Conservation (phyloP, 805 yeast species). For the Myxozyma monticola region DNA sequence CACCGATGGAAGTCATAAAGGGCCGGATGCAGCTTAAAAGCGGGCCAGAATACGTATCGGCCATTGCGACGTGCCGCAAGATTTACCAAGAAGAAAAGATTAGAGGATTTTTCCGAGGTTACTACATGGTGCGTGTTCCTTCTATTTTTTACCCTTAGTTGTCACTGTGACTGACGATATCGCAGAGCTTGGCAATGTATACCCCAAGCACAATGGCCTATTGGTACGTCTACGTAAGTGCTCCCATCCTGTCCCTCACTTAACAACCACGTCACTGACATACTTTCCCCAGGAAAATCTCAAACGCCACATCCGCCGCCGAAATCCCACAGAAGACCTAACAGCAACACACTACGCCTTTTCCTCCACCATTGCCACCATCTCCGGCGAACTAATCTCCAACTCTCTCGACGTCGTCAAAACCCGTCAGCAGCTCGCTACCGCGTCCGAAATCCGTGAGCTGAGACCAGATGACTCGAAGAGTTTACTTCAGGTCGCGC, state of each 20-base stretch:
- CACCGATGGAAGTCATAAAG: slow-evolving; percentile 50
- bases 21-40: slow-evolving; percentile 45
- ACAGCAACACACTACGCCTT: slow-evolving; percentile 15
- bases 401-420: slow-evolving; percentile 46
- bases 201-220: slow-evolving; percentile 23
- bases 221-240: slow-evolving; percentile 24
- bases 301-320: slow-evolving; percentile 8
- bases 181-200: slow-evolving; percentile 20
- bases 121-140: slow-evolving; percentile 39
- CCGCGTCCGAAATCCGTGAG: slow-evolving; percentile 41
- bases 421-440: slow-evolving; percentile 48
- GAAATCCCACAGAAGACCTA: slow-evolving; percentile 12
- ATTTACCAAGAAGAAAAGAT: slow-evolving; percentile 67
- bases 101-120: slow-evolving; percentile 78
- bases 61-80: slow-evolving; percentile 29
- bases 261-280: not conserved
- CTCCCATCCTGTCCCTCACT: not conserved
- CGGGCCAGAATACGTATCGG: slow-evolving; percentile 18
- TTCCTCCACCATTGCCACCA: slow-evolving; percentile 41
- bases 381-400: slow-evolving; percentile 40
- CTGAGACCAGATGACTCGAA: slow-evolving; percentile 43
- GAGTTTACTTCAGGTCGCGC: slow-evolving; percentile 39
- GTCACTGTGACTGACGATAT: not conserved
- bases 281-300: slow-evolving; percentile 35
- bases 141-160: not conserved